Conservation (phyloP, 768 basidiomycete species). For the Exidia glandulosa region DNA sequence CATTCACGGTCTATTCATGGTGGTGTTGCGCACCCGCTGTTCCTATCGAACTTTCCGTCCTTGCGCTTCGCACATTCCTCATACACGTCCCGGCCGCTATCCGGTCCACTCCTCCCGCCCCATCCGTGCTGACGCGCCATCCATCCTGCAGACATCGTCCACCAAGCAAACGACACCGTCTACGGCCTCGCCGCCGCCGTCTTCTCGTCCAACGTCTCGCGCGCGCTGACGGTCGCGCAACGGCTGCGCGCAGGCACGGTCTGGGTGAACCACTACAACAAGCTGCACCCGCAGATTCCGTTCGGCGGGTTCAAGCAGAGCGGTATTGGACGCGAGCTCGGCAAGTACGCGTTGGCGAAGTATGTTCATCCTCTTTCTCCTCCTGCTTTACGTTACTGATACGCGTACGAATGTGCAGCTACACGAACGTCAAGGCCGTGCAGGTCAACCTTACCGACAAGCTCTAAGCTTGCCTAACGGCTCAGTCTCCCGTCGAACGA, state of each 20-base stretch:
- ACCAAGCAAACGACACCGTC: constrained; percentile 64
- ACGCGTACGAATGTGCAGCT: constrained; percentile 18
- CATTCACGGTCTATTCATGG: no score
- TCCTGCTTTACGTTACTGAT: not conserved
- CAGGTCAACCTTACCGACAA: constrained; percentile 85
- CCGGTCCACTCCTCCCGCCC: constrained; percentile 8
- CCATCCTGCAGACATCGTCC: not conserved
- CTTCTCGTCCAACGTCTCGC: constrained; percentile 69
- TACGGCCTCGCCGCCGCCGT: constrained; percentile 86
- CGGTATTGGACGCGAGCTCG: constrained; percentile 80
- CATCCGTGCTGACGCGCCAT: not conserved
- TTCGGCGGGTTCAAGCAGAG: constrained; percentile 95
- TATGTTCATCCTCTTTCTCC: not conserved
- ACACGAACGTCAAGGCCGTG: constrained; percentile 70
- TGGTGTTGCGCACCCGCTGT: no score
- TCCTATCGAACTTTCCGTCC: not conserved
- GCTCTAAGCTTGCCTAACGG: constrained; percentile 18
- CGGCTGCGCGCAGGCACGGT: constrained; percentile 66
- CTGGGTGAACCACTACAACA: constrained; percentile 64
- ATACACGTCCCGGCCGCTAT: constrained; percentile 15
- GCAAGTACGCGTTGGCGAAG: constrained; percentile 73
- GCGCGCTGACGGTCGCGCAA: constrained; percentile 63
- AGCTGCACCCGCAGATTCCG: constrained; percentile 78
- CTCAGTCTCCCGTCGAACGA: no score
- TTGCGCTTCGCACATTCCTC: not conserved